Percentiles rank a stretch among this genome's conserved stretches.
phyloP scores from a whole-genome alignment of 768 basidiomycete species.

The Leccinellum luteum region DNA sequence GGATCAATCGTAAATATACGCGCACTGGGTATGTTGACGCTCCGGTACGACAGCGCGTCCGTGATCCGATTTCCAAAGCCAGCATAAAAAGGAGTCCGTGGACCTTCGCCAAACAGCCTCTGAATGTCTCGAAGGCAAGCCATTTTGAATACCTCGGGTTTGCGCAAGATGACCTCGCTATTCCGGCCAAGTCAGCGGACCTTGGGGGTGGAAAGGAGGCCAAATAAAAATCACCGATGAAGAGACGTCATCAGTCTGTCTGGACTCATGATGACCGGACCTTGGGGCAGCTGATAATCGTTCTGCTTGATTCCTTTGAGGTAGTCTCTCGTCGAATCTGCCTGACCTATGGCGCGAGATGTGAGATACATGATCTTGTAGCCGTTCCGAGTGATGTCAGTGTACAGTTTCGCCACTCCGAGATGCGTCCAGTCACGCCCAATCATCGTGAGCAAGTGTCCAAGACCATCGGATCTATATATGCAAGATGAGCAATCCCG shows the following conservation, averaged over 20 bases:
- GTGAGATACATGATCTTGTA: conserved; percentile 99
- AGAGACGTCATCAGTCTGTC: conserved; percentile 92
- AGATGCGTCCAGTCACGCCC: conserved; percentile 98
- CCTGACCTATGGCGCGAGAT: conserved; percentile 95
- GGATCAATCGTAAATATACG: conserved; percentile 98
- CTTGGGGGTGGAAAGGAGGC: background rate
- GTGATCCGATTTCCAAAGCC: conserved; percentile 99
- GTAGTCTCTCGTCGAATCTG: conserved; percentile 94
- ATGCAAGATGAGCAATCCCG: background rate
- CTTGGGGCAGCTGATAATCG: conserved; percentile 94
- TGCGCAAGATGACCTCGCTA: conserved; percentile 98
- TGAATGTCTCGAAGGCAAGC: conserved; percentile 95
- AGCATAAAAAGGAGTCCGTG: conserved; percentile 84
- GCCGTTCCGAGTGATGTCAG: conserved; percentile 91
- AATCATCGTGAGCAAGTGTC: conserved; percentile 96
- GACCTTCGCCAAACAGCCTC: conserved; percentile 74
- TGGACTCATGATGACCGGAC: conserved; percentile 98
- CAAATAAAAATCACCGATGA: conserved; percentile 64
- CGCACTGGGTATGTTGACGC: conserved; percentile 90
- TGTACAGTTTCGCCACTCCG: conserved; percentile 96
- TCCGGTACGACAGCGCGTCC: conserved; percentile 96
- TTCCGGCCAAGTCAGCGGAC: background rate
- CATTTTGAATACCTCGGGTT: conserved; percentile 99
- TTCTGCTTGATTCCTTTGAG: conserved; percentile 94
- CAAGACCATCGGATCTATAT: conserved; percentile 86